Evolutionary conservation across 805 yeast species (phyloP).

Genomic region (Candida railenensis): DNA sequence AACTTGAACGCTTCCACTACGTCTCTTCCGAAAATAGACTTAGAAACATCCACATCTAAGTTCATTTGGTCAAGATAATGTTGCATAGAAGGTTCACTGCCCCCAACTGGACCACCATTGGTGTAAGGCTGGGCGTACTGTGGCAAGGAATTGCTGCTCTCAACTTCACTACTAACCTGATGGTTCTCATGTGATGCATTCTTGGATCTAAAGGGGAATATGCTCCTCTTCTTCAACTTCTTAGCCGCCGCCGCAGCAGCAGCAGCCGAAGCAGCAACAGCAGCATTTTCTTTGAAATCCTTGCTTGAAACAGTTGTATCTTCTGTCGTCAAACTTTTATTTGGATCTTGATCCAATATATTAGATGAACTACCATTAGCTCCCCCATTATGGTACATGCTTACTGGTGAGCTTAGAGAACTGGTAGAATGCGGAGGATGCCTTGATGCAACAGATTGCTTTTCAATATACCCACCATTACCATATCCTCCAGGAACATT

Average conservation of each 20-base stretch:
- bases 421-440: neutral
- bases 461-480: slow-evolving; percentile 1
- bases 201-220: slow-evolving; percentile 55
- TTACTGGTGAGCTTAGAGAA: neutral
- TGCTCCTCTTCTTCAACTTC: slow-evolving; percentile 53
- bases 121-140: neutral
- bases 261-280: slow-evolving; percentile 9
- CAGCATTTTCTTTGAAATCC: neutral
- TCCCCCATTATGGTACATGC: neutral
- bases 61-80: slow-evolving; percentile 35
- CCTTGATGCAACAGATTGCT: neutral
- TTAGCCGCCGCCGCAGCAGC: slow-evolving; percentile 36
- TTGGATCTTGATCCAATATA: neutral
- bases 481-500: neutral
- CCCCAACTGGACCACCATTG: neutral
- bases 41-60: slow-evolving; percentile 32
- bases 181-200: slow-evolving; percentile 1
- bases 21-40: slow-evolving; percentile 64
- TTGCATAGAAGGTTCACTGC: slow-evolving; percentile 19
- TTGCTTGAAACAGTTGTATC: slow-evolving; percentile 1
- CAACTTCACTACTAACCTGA: neutral
- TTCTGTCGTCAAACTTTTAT: slow-evolving; percentile 2
- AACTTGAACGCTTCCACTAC: slow-evolving; percentile 49
- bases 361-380: neutral
- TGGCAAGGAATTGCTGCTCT: neutral